A percentile compares a stretch with the other conserved stretches of the same genome.
phyloP scores from a whole-genome alignment of 768 basidiomycete species.

The Leucosporidium creatinivorum region DNA sequence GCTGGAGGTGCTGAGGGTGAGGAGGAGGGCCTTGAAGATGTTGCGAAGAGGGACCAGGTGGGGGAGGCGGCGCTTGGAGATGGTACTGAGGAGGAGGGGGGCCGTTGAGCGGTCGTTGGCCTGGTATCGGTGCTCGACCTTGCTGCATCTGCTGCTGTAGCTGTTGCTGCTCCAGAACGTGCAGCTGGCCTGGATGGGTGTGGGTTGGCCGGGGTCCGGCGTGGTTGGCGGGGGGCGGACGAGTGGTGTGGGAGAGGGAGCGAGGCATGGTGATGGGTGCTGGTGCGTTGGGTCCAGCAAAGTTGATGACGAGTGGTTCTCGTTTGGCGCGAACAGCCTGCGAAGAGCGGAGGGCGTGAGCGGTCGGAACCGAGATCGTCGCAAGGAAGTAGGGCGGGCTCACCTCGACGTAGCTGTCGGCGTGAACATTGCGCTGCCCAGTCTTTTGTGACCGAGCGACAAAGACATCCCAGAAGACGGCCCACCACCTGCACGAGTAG shows the following conservation, averaged over 20 bases:
- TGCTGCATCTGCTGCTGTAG: conserved; percentile 30
- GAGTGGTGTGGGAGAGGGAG: conserved; percentile 26
- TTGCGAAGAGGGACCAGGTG: conserved; percentile 13
- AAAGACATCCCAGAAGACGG: conserved; percentile 36
- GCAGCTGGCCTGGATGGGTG: conserved; percentile 21
- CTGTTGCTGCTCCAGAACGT: conserved; percentile 33
- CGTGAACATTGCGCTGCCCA: conserved; percentile 23
- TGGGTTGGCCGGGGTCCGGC: conserved; percentile 7
- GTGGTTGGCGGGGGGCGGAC: neutral
- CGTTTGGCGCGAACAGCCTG: conserved; percentile 32
- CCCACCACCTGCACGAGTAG: conserved; percentile 26
- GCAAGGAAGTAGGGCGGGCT: neutral
- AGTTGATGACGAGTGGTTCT: conserved; percentile 20
- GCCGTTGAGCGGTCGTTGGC: conserved; percentile 40
- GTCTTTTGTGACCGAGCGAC: conserved; percentile 28
- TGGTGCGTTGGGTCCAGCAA: conserved; percentile 5
- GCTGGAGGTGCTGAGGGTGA: neutral
- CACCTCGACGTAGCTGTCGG: conserved; percentile 30
- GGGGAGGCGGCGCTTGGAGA: neutral
- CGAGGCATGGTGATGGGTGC: conserved; percentile 21
- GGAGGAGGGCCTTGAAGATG: neutral
- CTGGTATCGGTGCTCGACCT: neutral
- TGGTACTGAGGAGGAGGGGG: conserved; percentile 46
- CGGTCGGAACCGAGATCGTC: neutral
- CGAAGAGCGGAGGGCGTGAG: neutral